These are phyloP conservation scores for Saturnispora hagleri DNA, from an alignment of 805 yeast genomes.

Conservation along the genomic window DNA sequence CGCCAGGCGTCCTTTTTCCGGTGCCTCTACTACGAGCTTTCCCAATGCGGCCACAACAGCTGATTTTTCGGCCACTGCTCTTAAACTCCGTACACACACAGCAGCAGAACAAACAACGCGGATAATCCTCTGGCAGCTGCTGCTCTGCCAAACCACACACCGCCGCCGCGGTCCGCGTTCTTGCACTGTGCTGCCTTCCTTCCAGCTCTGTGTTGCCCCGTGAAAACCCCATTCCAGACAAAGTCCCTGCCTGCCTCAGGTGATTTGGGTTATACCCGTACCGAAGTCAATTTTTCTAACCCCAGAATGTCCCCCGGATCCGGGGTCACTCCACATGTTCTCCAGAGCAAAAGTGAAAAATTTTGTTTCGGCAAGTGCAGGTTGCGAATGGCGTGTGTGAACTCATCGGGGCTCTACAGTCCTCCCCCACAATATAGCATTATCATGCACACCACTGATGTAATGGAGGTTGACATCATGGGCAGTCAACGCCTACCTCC, in stretches of 20 bases:
- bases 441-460: not conserved
- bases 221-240: too few relatives aligned
- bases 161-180: too few relatives aligned
- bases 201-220: too few relatives aligned
- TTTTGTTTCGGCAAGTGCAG: not conserved
- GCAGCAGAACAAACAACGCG: not conserved
- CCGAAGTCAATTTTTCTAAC: not conserved
- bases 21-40: not conserved
- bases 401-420: not conserved
- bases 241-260: not conserved
- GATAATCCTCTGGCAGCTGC: not conserved
- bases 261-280: not conserved
- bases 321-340: not conserved
- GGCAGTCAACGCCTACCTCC: not conserved
- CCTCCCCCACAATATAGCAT: not conserved
- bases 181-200: not conserved
- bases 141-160: not conserved
- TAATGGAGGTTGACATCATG: not conserved
- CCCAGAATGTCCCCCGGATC: slow-evolving; percentile 3
- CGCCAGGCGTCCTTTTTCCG: not conserved
- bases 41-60: not conserved
- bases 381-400: not conserved
- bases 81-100: not conserved
- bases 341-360: not conserved
- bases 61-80: not conserved